phyloP scores from a whole-genome alignment of 75 land plant species.

The Larix kaempferi region DNA sequence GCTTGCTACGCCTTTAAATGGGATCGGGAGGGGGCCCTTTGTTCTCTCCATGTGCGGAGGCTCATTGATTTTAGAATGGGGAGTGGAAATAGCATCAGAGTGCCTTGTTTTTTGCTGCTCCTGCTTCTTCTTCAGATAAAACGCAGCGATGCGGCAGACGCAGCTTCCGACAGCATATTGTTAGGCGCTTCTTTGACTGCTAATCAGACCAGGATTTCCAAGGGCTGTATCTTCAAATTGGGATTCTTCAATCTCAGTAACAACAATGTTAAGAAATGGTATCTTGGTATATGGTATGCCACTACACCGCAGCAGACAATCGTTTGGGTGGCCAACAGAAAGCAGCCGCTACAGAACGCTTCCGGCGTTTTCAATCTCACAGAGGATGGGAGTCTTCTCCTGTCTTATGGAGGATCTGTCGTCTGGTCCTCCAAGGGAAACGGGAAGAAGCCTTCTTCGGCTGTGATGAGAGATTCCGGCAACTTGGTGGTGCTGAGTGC shows the following conservation, averaged over 20 bases:
- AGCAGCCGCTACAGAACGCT: slow-evolving; percentile 12
- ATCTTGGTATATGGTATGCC: background rate
- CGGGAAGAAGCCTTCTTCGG: background rate
- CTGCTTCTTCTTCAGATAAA: too few species aligned
- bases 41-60: too few species aligned
- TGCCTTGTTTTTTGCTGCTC: too few species aligned
- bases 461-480: background rate
- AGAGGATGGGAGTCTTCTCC: slow-evolving; percentile 16
- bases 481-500: background rate
- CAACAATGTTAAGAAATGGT: background rate
- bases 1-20: too few species aligned
- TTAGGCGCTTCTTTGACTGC: background rate
- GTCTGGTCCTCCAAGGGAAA: slow-evolving; percentile 28
- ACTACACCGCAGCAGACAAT: background rate
- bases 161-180: too few species aligned
- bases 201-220: background rate
- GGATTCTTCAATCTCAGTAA: background rate
- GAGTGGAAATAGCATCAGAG: too few species aligned
- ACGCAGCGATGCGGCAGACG: too few species aligned
- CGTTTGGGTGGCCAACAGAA: slow-evolving; percentile 60
- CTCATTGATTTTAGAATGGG: too few species aligned
- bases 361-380: slow-evolving; percentile 6
- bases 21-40: too few species aligned
- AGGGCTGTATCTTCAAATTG: background rate
- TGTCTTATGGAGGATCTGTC: background rate